Conservation (phyloP, 768 basidiomycete species). For the Imleria badia region DNA sequence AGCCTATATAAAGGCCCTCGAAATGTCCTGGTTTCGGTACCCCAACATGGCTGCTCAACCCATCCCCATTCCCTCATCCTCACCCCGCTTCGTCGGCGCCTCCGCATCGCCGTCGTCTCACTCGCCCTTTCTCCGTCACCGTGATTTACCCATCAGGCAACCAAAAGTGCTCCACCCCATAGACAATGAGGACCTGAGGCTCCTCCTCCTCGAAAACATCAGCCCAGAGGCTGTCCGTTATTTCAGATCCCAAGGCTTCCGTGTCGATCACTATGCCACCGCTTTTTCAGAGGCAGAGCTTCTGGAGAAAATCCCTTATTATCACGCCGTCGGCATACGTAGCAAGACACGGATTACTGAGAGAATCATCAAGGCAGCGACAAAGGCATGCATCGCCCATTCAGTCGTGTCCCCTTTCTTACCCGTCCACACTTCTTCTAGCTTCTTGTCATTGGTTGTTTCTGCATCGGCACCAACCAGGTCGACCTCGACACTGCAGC, state of each 20-base stretch:
- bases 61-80: conserved; percentile 41
- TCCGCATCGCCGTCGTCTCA: conserved; percentile 52
- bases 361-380: conserved; percentile 80
- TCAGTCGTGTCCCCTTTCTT: background rate
- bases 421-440: conserved; percentile 31
- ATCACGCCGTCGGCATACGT: conserved; percentile 95
- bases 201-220: conserved; percentile 94
- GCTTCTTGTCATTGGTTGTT: conserved; percentile 96
- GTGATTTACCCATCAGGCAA: conserved; percentile 43
- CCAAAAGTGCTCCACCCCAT: conserved; percentile 77
- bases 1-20: too few relatives aligned
- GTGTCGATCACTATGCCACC: conserved; percentile 85
- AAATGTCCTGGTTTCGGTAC: conserved; percentile 3
- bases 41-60: conserved; percentile 45
- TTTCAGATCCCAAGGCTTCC: conserved; percentile 81
- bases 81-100: conserved; percentile 40
- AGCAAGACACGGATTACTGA: conserved; percentile 97
- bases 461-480: conserved; percentile 99
- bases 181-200: conserved; percentile 75
- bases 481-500: conserved; percentile 86
- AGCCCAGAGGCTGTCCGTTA: conserved; percentile 82
- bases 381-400: conserved; percentile 56
- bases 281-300: conserved; percentile 95
- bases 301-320: conserved; percentile 72
- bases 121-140: conserved; percentile 39